Conservation (phyloP, 345 rosid species). For the Clausena lansium region DNA sequence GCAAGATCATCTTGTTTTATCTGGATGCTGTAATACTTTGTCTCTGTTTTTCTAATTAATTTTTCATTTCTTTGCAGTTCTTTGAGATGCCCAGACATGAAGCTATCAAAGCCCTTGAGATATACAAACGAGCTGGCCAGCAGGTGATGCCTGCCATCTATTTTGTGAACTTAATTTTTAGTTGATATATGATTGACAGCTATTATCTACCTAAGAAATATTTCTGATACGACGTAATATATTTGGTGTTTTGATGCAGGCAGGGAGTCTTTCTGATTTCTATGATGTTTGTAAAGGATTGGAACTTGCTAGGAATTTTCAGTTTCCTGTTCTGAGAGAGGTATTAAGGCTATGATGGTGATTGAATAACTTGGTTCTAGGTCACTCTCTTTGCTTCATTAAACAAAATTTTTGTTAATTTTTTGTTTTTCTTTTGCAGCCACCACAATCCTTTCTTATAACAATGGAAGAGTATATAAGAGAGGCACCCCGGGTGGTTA, state of each 20-base stretch:
- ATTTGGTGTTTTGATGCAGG: slow-evolving; percentile 46
- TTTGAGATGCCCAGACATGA: slow-evolving; percentile 75
- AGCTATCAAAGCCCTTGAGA: slow-evolving; percentile 60
- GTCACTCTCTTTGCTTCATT: not conserved
- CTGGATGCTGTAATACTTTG: slow-evolving; percentile 13
- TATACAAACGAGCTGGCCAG: slow-evolving; percentile 69
- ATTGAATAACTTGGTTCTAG: slow-evolving; percentile 5
- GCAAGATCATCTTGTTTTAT: slow-evolving; percentile 9
- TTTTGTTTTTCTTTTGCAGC: slow-evolving; percentile 42
- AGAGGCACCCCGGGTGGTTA: slow-evolving; percentile 89
- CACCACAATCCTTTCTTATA: slow-evolving; percentile 88
- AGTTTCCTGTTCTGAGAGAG: slow-evolving; percentile 93
- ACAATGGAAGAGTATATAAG: slow-evolving; percentile 98
- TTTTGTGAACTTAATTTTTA: slow-evolving; percentile 1
- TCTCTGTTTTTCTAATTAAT: slow-evolving; percentile 4
- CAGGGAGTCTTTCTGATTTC: slow-evolving; percentile 84
- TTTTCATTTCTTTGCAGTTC: slow-evolving; percentile 47
- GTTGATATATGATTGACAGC: not conserved
- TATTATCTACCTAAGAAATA: not conserved
- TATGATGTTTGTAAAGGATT: slow-evolving; percentile 93
- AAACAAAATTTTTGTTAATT: not conserved
- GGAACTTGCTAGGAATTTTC: slow-evolving; percentile 98
- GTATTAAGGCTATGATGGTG: slow-evolving; percentile 33
- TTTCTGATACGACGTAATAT: slow-evolving; percentile 4
- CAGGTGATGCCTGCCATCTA: slow-evolving; percentile 60